A percentile compares a stretch with the other conserved stretches of the same genome.
Evolutionary conservation across 192 early-diverging fungal genomes (phyloP).

Genomic region (Anaeromyces robustus): DNA sequence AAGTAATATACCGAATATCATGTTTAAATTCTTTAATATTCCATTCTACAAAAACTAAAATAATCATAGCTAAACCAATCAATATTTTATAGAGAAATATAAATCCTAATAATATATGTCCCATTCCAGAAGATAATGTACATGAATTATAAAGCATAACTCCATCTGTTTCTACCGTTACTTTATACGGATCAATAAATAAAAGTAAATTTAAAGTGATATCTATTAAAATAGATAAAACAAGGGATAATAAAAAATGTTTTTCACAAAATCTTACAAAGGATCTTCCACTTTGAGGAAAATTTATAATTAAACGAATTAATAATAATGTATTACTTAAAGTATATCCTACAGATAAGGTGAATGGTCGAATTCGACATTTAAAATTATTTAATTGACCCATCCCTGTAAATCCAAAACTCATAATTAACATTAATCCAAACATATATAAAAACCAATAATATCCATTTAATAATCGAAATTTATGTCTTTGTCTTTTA

Average conservation of each 20-base stretch:
- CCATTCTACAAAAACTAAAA: neutral
- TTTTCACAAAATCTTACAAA: no score
- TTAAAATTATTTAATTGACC: neutral
- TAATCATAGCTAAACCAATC: neutral
- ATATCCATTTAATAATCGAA: neutral
- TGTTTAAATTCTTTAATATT: neutral
- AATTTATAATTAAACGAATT: no score
- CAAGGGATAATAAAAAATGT: neutral
- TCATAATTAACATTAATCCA: neutral
- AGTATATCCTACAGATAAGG: neutral
- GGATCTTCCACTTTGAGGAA: no score
- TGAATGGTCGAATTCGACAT: neutral
- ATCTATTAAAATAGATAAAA: neutral
- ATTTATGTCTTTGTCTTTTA: neutral
- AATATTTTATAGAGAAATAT: neutral
- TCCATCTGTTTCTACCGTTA: neutral
- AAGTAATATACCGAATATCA: neutral
- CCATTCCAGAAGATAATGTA: neutral
- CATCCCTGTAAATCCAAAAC: neutral
- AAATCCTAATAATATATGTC: neutral
- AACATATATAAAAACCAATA: neutral
- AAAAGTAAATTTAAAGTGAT: neutral
- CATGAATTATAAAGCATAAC: neutral
- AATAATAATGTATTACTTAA: neutral
- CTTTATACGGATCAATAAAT: neutral